phyloP scores from a whole-genome alignment of 2,329 filamentous ascomycete species.

The Colletotrichum euphorbiae region DNA sequence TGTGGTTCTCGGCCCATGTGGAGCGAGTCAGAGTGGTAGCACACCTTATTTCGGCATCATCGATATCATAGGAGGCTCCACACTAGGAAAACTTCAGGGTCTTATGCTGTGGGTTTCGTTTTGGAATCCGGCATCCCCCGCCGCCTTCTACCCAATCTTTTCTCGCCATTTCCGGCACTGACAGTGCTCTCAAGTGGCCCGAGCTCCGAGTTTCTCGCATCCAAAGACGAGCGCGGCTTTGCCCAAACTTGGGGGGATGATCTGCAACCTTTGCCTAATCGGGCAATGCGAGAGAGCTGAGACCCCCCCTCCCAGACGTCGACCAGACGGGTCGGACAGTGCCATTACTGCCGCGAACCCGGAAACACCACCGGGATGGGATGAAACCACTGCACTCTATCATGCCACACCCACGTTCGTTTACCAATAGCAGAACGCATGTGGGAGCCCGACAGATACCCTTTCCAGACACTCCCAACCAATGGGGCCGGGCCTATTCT shows the following conservation, averaged over 20 bases:
- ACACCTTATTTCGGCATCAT: background rate
- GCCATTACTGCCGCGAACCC: conserved; percentile 17
- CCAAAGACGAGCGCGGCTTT: conserved; percentile 15
- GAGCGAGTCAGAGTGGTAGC: conserved; percentile 1
- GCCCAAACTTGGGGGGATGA: conserved; percentile 16
- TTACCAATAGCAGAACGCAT: conserved; percentile 9
- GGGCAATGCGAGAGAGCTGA: conserved; percentile 15
- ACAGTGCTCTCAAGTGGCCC: conserved; percentile 5
- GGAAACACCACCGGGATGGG: conserved; percentile 36
- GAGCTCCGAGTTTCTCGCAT: conserved; percentile 10
- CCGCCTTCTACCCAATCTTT: background rate
- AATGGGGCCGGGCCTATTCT: background rate
- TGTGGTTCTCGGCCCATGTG: conserved; percentile 8
- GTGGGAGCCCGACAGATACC: background rate
- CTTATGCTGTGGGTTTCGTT: conserved; percentile 3
- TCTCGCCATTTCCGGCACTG: background rate
- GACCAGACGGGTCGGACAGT: conserved; percentile 15
- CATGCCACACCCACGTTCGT: conserved; percentile 16
- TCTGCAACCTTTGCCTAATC: conserved; percentile 4
- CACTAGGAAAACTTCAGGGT: conserved; percentile 4
- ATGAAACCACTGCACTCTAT: conserved; percentile 29
- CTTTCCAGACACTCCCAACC: background rate
- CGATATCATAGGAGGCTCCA: conserved; percentile 12
- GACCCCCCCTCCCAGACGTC: background rate
- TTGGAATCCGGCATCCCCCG: conserved; percentile 14